These are phyloP conservation scores for Solanum raphanifolium DNA, from an alignment of 257 asterid species.

Conservation along the genomic window DNA sequence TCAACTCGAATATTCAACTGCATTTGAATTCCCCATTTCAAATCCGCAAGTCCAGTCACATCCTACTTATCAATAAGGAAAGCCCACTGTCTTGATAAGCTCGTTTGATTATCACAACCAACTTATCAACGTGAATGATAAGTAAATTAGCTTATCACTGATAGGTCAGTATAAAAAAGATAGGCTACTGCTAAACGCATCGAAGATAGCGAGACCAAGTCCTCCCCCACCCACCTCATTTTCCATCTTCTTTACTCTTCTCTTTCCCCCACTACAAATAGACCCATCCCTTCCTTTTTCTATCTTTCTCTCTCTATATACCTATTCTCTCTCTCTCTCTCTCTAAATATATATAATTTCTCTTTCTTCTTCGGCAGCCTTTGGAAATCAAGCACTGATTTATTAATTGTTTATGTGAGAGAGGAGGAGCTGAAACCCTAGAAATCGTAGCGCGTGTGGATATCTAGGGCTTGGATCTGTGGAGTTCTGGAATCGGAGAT, in stretches of 20 bases:
- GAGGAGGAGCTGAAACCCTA: conserved; percentile 46
- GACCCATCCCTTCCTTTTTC: background rate
- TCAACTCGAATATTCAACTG: conserved; percentile 70
- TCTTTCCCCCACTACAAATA: background rate
- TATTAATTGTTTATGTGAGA: background rate
- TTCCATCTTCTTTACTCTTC: conserved; percentile 1
- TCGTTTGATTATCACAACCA: rapidly evolving
- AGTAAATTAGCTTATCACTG: rapidly evolving
- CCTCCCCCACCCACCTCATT: conserved; percentile 37
- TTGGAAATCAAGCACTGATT: background rate
- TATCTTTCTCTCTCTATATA: conserved; percentile 7
- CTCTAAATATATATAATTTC: background rate
- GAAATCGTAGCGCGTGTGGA: conserved; percentile 24
- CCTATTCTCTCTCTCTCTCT: background rate
- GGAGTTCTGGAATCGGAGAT: background rate
- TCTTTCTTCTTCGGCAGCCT: background rate
- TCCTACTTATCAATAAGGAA: conserved; percentile 48
- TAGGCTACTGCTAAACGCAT: conserved; percentile 84
- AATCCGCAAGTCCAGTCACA: conserved; percentile 58
- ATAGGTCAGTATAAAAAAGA: conserved; percentile 56
- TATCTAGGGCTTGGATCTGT: conserved; percentile 51
- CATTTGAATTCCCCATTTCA: conserved; percentile 55
- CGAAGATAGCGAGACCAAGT: conserved; percentile 97
- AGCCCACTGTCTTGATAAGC: background rate
- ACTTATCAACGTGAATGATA: background rate